These are phyloP conservation scores for Edaphochlamys debaryana DNA, from an alignment of 139 green algal genomes.

Conservation along the genomic window DNA sequence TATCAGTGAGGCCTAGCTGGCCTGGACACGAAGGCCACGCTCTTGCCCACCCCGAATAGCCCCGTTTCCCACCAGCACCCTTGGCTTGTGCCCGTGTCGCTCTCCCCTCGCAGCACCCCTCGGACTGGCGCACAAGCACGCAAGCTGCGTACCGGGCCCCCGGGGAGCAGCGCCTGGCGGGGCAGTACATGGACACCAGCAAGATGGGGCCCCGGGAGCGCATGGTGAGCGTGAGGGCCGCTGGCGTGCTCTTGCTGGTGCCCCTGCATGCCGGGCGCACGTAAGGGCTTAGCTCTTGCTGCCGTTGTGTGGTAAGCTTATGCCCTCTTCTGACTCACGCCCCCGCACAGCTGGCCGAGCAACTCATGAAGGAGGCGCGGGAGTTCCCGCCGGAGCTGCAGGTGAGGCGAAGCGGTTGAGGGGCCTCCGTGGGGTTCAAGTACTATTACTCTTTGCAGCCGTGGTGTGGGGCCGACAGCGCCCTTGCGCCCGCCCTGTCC, in stretches of 20 bases:
- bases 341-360: neutral
- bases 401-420: neutral
- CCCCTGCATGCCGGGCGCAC: no score
- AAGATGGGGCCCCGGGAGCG: slow-evolving; percentile 36
- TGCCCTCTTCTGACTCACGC: neutral
- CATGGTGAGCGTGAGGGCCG: neutral
- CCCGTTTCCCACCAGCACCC: neutral
- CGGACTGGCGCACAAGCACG: slow-evolving; percentile 10
- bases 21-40: neutral
- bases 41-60: neutral
- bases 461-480: no score
- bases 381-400: slow-evolving; percentile 18
- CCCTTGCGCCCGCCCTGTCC: no score
- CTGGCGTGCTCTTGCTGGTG: neutral
- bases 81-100: neutral
- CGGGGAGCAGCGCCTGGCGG: neutral
- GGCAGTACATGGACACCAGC: neutral
- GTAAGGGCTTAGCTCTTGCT: neutral
- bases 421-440: neutral
- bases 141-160: slow-evolving; percentile 5
- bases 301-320: neutral
- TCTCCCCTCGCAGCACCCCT: neutral
- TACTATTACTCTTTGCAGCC: neutral
- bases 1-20: neutral
- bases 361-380: neutral